phyloP scores from a whole-genome alignment of 176 grass and related monocot genomes.

The Olyra latifolia region DNA sequence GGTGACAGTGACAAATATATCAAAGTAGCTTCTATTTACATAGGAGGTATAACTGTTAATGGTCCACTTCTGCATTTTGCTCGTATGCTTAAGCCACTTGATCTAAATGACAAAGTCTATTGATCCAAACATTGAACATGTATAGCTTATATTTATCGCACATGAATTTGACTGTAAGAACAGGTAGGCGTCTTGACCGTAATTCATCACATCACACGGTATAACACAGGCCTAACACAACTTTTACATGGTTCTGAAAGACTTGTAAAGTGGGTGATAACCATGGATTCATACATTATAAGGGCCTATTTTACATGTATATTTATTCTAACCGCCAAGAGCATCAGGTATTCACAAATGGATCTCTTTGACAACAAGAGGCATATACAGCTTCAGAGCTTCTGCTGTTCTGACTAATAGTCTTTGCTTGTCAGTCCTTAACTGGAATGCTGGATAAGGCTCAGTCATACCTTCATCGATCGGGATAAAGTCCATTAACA shows the following conservation, averaged over 20 bases:
- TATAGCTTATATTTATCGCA: neutral
- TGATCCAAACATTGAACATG: neutral
- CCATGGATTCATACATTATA: neutral
- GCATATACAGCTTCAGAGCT: neutral
- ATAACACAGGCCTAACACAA: neutral
- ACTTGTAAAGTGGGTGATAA: neutral
- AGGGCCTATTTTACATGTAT: neutral
- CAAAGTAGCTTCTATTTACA: neutral
- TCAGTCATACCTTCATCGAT: slow-evolving; percentile 44
- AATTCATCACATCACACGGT: neutral
- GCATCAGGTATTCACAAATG: neutral
- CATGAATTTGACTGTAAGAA: neutral
- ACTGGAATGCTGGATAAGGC: neutral
- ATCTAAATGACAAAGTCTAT: neutral
- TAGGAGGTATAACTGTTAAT: too few relatives aligned
- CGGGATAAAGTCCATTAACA: slow-evolving; percentile 58
- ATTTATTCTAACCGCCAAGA: neutral
- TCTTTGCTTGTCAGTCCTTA: neutral
- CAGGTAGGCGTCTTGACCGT: neutral
- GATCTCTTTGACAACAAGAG: neutral
- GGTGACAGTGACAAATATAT: too few relatives aligned
- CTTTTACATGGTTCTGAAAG: neutral
- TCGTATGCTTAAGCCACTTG: neutral
- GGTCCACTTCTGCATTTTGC: neutral
- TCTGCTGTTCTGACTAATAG: neutral